Base-by-base conservation (phyloP, 169 alveolate species). In the Amoebophrya sp. region DNA sequence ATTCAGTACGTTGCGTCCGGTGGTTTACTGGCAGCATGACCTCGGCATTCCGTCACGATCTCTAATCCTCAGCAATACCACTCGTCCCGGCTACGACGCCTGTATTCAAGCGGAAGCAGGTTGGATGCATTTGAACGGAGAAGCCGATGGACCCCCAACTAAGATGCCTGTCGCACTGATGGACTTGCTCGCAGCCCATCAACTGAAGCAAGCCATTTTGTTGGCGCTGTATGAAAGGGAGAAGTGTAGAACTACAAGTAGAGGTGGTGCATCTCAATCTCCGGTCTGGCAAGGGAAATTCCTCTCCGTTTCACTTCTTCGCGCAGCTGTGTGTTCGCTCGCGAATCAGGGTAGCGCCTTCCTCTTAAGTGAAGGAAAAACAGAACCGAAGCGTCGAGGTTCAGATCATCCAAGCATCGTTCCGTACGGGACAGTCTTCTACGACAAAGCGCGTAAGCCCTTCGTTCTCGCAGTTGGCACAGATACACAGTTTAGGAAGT, bases 111-210 rank as follows among this genome's bases (percentile, higher is more conserved):
- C 83, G 33, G 83, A 65, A 36, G 83, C 83, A 0, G 83, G 83
- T 36, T 65, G 18, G 38, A 65, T 65, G 83, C n/a, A 6, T 26
- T 36, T 65, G 26, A 65, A 65, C 26, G 38, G 83, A 10, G 83
- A 65, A 36, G 2, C 12, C 39, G 33, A 65, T 26, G n/a, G 2
- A 26, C 3, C 12, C 0, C 83, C 83, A 36, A 29, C n/a, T 29
- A 65, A 65, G 26, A 65, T 65, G 83, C 83, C 83, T 36, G 83
- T 65, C 12, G 83, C 83, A 6, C 83, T 65, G 36, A 65, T 65
- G 83, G 83, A 65, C 83, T 36, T 65, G 83, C 83, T 65, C 36
- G 83, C 83, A 18, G 83, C 83, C 3, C 83, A 65, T 36, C 83
- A 65, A 36, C 12, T 65, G 83, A 65, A 65, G n/a, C 83, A 65